Evolutionary conservation across 192 early-diverging fungal species (phyloP).

Genomic region (Diversispora eburnea): DNA sequence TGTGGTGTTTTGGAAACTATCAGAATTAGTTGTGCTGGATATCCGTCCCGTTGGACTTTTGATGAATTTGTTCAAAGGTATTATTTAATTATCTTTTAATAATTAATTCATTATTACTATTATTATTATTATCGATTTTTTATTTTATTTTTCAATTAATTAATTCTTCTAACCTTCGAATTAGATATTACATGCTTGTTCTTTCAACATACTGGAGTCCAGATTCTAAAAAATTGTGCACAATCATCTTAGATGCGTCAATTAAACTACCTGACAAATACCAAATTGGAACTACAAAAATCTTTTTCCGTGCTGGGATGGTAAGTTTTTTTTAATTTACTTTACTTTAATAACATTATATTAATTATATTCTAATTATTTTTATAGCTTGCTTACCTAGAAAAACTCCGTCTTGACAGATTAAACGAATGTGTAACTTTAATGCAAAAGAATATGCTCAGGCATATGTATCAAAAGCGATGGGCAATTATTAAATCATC

Average conservation of each 20-base stretch:
- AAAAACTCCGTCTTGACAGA: slow-evolving; percentile 85
- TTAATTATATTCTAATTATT: slow-evolving; percentile 10
- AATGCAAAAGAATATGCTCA: slow-evolving; percentile 85
- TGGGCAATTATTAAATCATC: slow-evolving; percentile 56
- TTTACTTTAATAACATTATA: neutral
- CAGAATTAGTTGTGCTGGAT: slow-evolving; percentile 96
- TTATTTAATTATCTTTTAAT: neutral
- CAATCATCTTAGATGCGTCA: slow-evolving; percentile 55
- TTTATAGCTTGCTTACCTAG: slow-evolving; percentile 65
- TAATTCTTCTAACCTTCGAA: neutral
- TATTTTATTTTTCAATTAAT: slow-evolving; percentile 30
- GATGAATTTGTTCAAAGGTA: slow-evolving; percentile 86
- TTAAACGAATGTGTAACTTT: slow-evolving; percentile 76
- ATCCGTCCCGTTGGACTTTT: slow-evolving; percentile 86
- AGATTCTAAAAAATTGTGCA: slow-evolving; percentile 58
- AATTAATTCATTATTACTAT: slow-evolving; percentile 40
- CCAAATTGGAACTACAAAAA: slow-evolving; percentile 92
- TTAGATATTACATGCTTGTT: slow-evolving; percentile 55
- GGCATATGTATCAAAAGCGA: slow-evolving; percentile 59
- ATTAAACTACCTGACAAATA: slow-evolving; percentile 84
- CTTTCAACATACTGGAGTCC: slow-evolving; percentile 51
- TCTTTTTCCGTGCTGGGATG: slow-evolving; percentile 98
- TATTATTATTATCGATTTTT: slow-evolving; percentile 52
- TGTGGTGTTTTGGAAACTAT: slow-evolving; percentile 99
- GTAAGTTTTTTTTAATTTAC: slow-evolving; percentile 37